A percentile compares a stretch with the other conserved stretches of the same genome.
These are phyloP conservation scores for Cladophialophora psammophila DNA, from an alignment of 2,329 filamentous ascomycete genomes.

Conservation along the genomic window DNA sequence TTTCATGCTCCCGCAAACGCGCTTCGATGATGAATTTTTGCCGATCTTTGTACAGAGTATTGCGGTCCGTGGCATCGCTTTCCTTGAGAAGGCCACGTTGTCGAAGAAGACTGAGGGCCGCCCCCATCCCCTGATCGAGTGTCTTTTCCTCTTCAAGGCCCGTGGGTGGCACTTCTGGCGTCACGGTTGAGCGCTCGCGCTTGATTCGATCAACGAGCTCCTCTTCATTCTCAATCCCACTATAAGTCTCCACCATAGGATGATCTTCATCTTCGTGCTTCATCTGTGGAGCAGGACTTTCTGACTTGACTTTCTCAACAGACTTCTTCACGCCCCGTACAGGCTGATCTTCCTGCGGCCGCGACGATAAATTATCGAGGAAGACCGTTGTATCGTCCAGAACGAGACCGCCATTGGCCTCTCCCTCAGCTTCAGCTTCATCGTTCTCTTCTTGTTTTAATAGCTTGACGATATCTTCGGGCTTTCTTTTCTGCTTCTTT, in stretches of 20 bases:
- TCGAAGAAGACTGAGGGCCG: constrained; percentile 80
- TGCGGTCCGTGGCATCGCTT: constrained; percentile 67
- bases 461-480: constrained; percentile 85
- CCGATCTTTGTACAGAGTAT: constrained; percentile 72
- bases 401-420: constrained; percentile 73
- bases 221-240: constrained; percentile 59
- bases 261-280: constrained; percentile 57
- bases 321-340: constrained; percentile 33
- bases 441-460: constrained; percentile 69
- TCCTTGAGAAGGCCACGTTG: constrained; percentile 82
- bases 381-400: constrained; percentile 97
- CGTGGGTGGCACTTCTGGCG: constrained; percentile 65
- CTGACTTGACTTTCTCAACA: constrained; percentile 28
- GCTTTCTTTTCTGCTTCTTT: constrained; percentile 90
- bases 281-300: constrained; percentile 44
- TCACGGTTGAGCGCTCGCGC: constrained; percentile 55
- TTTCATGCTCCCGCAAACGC: constrained; percentile 75
- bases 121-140: constrained; percentile 78
- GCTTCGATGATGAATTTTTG: constrained; percentile 83
- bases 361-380: constrained; percentile 77
- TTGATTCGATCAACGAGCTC: constrained; percentile 59
- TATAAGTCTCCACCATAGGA: constrained; percentile 61
- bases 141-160: constrained; percentile 87
- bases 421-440: constrained; percentile 54
- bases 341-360: constrained; percentile 62